A percentile compares a stretch with the other conserved stretches of the same genome.
These are phyloP conservation scores for Saccharata proteae DNA, from an alignment of 2,329 filamentous ascomycete genomes.

Conservation along the genomic window DNA sequence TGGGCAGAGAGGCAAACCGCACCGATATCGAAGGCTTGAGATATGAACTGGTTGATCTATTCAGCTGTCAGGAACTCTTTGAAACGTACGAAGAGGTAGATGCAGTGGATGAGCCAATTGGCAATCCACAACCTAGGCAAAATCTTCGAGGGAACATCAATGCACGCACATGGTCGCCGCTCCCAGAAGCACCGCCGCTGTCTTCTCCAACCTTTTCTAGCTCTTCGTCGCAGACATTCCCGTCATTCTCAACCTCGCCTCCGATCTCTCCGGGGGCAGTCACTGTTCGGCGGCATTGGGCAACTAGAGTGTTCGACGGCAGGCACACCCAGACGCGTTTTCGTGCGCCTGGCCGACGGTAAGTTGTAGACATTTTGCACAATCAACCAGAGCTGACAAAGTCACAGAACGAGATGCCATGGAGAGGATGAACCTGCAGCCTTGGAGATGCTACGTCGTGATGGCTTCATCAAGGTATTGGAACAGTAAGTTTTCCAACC, in stretches of 20 bases:
- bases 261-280: conserved; percentile 5
- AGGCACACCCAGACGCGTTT: conserved; percentile 26
- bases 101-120: too few relatives aligned
- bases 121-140: too few relatives aligned
- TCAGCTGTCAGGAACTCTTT: too few relatives aligned
- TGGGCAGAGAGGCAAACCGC: too few relatives aligned
- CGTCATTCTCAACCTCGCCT: conserved; percentile 16
- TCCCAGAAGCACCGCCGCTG: conserved; percentile 10
- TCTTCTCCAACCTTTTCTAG: conserved; percentile 31
- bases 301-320: conserved; percentile 31
- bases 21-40: too few relatives aligned
- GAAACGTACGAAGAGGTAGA: too few relatives aligned
- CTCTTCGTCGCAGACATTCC: conserved; percentile 28
- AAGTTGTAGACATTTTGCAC: conserved; percentile 11
- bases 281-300: conserved; percentile 27
- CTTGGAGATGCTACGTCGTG: conserved; percentile 21
- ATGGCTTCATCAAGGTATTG: conserved; percentile 29
- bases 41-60: too few relatives aligned
- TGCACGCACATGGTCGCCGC: conserved; percentile 1
- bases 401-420: conserved; percentile 19
- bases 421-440: conserved; percentile 23
- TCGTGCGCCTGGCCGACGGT: conserved; percentile 14
- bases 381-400: conserved; percentile 7
- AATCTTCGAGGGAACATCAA: too few relatives aligned
- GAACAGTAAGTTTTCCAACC: conserved; percentile 18